Evolutionary conservation across 441 rosid species (phyloP).

Genomic region (Erodium moschatum): DNA sequence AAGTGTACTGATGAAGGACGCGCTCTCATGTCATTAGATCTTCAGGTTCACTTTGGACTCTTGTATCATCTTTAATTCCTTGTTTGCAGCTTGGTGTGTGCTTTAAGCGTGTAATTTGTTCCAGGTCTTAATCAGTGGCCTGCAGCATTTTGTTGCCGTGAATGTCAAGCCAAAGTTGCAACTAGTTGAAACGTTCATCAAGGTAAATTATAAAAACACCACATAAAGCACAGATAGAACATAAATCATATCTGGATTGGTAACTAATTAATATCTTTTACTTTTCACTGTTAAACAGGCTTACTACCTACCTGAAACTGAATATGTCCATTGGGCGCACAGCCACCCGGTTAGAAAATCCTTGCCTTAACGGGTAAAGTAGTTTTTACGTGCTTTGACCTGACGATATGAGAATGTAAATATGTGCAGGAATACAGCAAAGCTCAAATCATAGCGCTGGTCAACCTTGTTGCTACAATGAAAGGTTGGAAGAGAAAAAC

Average conservation of each 20-base stretch:
- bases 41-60: slow-evolving; percentile 49
- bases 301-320: slow-evolving; percentile 90
- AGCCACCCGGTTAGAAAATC: slow-evolving; percentile 66
- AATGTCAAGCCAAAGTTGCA: slow-evolving; percentile 74
- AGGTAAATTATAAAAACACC: slow-evolving; percentile 35
- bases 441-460: slow-evolving; percentile 61
- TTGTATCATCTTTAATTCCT: background rate
- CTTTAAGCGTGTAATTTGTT: slow-evolving; percentile 10
- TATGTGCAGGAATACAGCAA: slow-evolving; percentile 61
- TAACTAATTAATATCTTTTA: background rate
- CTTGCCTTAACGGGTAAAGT: background rate
- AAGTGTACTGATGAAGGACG: slow-evolving; percentile 92
- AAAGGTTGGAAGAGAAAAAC: slow-evolving; percentile 96
- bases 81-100: slow-evolving; percentile 1
- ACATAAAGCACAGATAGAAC: background rate
- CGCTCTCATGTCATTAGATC: slow-evolving; percentile 88
- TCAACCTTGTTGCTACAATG: slow-evolving; percentile 84
- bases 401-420: background rate
- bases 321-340: slow-evolving; percentile 90
- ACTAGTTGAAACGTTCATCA: slow-evolving; percentile 68
- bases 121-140: slow-evolving; percentile 85
- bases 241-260: background rate
- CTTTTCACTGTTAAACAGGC: slow-evolving; percentile 43
- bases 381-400: background rate
- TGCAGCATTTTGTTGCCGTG: slow-evolving; percentile 63